Evolutionary conservation across 2,329 filamentous ascomycete genomes (phyloP).

Genomic region (Calonectria pauciramosa): DNA sequence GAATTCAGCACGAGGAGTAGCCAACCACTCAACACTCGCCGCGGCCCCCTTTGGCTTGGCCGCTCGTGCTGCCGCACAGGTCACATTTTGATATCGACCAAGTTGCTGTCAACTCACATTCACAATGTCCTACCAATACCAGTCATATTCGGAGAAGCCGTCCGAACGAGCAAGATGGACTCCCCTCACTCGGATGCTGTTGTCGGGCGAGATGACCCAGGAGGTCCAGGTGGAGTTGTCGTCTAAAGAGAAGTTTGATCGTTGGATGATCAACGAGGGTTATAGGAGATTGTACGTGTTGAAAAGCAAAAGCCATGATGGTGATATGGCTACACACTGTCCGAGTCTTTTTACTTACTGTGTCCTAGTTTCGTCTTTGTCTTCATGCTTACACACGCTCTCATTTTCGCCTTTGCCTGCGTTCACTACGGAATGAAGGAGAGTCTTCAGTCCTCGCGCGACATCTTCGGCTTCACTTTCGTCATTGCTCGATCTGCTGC

Average conservation of each 20-base stretch:
- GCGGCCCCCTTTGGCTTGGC: background rate
- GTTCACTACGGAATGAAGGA: slow-evolving; percentile 86
- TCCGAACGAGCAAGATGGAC: slow-evolving; percentile 86
- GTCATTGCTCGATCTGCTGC: slow-evolving; percentile 83
- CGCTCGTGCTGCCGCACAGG: background rate
- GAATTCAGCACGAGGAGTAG: background rate
- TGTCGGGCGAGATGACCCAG: slow-evolving; percentile 85
- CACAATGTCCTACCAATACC: slow-evolving; percentile 47
- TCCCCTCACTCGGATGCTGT: slow-evolving; percentile 83
- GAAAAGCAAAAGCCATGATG: background rate
- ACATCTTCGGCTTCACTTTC: slow-evolving; percentile 81
- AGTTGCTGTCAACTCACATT: background rate
- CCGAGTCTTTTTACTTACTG: slow-evolving; percentile 24
- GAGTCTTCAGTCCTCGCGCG: slow-evolving; percentile 74
- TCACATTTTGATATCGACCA: background rate
- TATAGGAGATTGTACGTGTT: slow-evolving; percentile 79
- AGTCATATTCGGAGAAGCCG: slow-evolving; percentile 51
- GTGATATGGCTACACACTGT: background rate
- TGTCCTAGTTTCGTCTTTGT: slow-evolving; percentile 78
- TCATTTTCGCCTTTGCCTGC: slow-evolving; percentile 85
- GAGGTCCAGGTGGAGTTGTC: slow-evolving; percentile 78
- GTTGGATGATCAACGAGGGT: slow-evolving; percentile 92
- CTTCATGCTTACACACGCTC: slow-evolving; percentile 79
- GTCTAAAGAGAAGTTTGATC: slow-evolving; percentile 79
- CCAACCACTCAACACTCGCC: background rate